These are phyloP conservation scores for Tripterygium wilfordii DNA, from an alignment of 177 flowering plant species.

Conservation along the genomic window DNA sequence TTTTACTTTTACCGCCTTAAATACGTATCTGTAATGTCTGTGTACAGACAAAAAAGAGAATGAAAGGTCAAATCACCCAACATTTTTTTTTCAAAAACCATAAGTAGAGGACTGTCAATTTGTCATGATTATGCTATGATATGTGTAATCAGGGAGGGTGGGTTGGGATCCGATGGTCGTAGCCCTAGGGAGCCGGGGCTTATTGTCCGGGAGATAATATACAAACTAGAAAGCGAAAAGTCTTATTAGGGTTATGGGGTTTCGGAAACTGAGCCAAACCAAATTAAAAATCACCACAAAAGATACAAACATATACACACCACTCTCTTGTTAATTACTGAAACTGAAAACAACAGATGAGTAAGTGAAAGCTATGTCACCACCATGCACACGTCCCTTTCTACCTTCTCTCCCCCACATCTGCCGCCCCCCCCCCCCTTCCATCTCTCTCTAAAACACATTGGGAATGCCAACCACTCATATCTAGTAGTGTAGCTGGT, in stretches of 20 bases:
- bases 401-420: constrained; percentile 65
- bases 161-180: no score
- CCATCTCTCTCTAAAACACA: constrained; percentile 21
- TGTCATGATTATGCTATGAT: constrained; percentile 19
- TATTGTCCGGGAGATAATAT: constrained; percentile 20
- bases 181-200: constrained; percentile 16
- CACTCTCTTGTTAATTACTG: constrained; percentile 11
- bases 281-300: constrained; percentile 7
- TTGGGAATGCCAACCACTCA: constrained; percentile 46
- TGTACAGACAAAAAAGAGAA: constrained; percentile 16
- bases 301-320: not conserved
- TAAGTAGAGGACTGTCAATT: no score
- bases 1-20: constrained; percentile 15
- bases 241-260: constrained; percentile 10
- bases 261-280: constrained; percentile 20
- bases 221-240: not conserved
- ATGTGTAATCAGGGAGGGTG: not conserved
- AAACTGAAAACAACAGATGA: constrained; percentile 58
- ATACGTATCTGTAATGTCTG: constrained; percentile 20
- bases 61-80: constrained; percentile 31
- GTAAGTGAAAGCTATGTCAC: constrained; percentile 41
- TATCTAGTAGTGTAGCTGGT: constrained; percentile 6
- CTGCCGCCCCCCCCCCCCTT: constrained; percentile 43
- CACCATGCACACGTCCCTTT: constrained; percentile 87
- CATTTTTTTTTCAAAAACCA: not conserved